Evolutionary conservation across 257 asterid genomes (phyloP), one percentile per base, ranked within the genome.

Genomic region (Anisodus acutangulus): DNA sequence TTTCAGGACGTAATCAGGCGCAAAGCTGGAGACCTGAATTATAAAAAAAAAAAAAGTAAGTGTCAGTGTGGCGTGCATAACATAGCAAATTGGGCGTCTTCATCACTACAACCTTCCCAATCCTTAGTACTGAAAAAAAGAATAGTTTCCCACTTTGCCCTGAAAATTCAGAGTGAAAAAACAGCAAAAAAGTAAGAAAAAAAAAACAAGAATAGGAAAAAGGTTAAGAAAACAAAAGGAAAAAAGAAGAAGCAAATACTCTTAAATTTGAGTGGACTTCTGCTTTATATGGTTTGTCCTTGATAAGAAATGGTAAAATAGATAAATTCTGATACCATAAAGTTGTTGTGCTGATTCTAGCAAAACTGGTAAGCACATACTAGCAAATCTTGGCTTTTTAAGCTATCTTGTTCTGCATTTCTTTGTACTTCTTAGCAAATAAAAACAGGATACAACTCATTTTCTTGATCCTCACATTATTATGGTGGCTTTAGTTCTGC

Each of bases 11-110:
- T n/a, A n/a, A n/a, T n/a, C n/a, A n/a, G n/a, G n/a, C n/a, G n/a
- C n/a, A n/a, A n/a, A n/a, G n/a, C n/a, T n/a, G n/a, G n/a, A n/a
- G n/a, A n/a, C n/a, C n/a, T n/a, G n/a, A n/a, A n/a, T n/a, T n/a
- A n/a, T n/a, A n/a, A n/a, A n/a, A n/a, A n/a, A n/a, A n/a, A n/a
- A n/a, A 90, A 85, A 88, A 90, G 80, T 64, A 87, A 76, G 79
- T 86, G 93, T 91, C 92, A 88, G 94, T 80, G 83, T 86, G 87
- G 94, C 92, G 92, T 89, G 95, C 95, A 62, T 85, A 85, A 51
- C 89, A 49, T 87, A 43, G 84, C 91, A 85, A 89, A 86, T 70
- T 72, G 85, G 86, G 85, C 86, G 87, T 82, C 88, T 87, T 86
- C 84, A 69, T 87, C 87, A 83, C 80, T 71, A 79, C 85, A 62